These are phyloP conservation scores for Fusarium cyanostomum DNA, from an alignment of 2,329 filamentous ascomycete species.

Conservation along the genomic window DNA sequence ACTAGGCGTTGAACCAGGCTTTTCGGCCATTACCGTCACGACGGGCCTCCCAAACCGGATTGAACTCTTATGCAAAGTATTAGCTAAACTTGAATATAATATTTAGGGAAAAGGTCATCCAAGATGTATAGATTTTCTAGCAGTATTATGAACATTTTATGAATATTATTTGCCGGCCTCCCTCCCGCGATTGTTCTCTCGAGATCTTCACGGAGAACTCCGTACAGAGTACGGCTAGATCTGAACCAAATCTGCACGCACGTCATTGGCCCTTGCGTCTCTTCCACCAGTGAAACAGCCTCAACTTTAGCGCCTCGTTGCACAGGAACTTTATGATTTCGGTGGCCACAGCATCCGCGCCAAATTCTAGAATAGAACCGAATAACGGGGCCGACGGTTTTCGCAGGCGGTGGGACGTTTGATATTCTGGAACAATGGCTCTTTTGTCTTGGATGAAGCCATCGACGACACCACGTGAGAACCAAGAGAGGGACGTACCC, in stretches of 20 bases:
- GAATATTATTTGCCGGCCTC: too few species aligned
- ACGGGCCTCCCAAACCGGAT: neutral
- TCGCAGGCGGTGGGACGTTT: neutral
- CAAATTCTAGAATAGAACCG: neutral
- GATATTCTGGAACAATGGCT: neutral
- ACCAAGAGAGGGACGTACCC: conserved; percentile 1
- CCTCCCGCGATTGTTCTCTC: too few species aligned
- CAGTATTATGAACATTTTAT: too few species aligned
- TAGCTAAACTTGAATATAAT: too few species aligned
- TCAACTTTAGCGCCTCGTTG: neutral
- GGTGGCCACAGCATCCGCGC: neutral
- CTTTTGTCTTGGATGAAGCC: conserved; percentile 11
- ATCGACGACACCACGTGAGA: conserved; percentile 10
- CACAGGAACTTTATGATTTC: neutral
- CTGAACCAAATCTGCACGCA: neutral
- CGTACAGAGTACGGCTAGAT: too few species aligned
- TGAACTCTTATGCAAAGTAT: conserved; percentile 1
- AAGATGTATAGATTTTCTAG: too few species aligned
- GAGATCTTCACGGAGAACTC: too few species aligned
- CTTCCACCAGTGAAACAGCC: conserved; percentile 20
- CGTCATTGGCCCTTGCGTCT: conserved; percentile 21
- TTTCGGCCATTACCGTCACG: conserved; percentile 22
- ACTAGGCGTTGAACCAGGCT: conserved; percentile 18
- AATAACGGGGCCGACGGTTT: neutral
- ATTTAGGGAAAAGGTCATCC: too few species aligned